phyloP scores from a whole-genome alignment of 1,284 basidiomycete genomes.

The Pulveroboletus sp. region DNA sequence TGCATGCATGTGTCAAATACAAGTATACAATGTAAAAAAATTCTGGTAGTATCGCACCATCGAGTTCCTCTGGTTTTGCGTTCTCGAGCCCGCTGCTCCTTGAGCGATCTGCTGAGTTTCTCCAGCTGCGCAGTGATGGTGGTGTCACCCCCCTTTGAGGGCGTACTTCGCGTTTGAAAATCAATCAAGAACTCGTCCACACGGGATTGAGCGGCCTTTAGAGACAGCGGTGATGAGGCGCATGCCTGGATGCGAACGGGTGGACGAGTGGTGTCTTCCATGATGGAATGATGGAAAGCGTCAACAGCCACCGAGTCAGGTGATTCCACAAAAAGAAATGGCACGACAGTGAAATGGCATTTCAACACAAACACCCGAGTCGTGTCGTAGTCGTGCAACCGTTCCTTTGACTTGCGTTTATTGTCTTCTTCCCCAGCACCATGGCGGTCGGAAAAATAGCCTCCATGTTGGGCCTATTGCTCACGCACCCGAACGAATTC shows the following conservation, averaged over 20 bases:
- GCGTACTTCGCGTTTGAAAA: slow-evolving; percentile 46
- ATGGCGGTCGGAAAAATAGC: slow-evolving; percentile 29
- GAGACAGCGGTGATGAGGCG: slow-evolving; percentile 39
- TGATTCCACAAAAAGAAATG: slow-evolving; percentile 17
- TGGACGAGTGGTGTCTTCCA: slow-evolving; percentile 50
- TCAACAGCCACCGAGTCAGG: too few relatives aligned
- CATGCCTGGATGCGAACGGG: slow-evolving; percentile 48
- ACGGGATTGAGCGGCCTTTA: slow-evolving; percentile 41
- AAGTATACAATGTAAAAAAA: not conserved
- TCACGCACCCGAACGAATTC: slow-evolving; percentile 80
- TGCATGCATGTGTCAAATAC: slow-evolving; percentile 4
- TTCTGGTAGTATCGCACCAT: slow-evolving; percentile 3
- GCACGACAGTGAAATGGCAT: slow-evolving; percentile 10
- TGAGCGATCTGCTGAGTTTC: slow-evolving; percentile 51
- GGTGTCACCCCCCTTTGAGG: slow-evolving; percentile 47
- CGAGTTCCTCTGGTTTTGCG: slow-evolving; percentile 15
- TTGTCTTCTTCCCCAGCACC: not conserved
- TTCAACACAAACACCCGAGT: not conserved
- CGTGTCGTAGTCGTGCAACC: not conserved
- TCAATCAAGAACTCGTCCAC: slow-evolving; percentile 49
- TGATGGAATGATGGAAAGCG: slow-evolving; percentile 17
- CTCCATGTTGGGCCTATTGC: slow-evolving; percentile 56
- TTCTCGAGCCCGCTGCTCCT: slow-evolving; percentile 38
- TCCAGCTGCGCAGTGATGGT: slow-evolving; percentile 56
- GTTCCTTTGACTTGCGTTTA: not conserved